Evolutionary conservation across 2,329 filamentous ascomycete species (phyloP).

Genomic region (Pseudomassariella vexata): DNA sequence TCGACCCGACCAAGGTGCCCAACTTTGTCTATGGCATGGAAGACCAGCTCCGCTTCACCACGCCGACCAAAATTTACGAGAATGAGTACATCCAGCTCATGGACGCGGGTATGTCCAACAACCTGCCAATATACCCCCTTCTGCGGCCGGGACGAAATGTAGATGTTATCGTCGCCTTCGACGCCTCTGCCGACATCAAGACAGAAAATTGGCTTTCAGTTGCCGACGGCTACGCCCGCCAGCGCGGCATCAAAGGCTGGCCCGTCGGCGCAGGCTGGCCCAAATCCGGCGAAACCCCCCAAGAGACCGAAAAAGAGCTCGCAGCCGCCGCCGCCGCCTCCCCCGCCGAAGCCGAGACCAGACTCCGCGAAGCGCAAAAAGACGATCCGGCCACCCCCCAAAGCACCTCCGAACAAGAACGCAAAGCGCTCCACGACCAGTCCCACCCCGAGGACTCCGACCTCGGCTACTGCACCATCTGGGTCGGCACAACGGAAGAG

Average conservation of each 20-base stretch:
- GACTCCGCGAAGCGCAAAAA: conserved; percentile 54
- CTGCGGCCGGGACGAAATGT: conserved; percentile 83
- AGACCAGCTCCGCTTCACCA: conserved; percentile 65
- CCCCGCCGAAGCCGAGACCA: conserved; percentile 54
- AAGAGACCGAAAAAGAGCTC: conserved; percentile 59
- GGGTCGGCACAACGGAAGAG: conserved; percentile 83
- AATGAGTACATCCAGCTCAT: conserved; percentile 74
- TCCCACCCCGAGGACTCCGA: conserved; percentile 47
- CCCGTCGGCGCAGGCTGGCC: conserved; percentile 95
- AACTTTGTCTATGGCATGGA: conserved; percentile 85
- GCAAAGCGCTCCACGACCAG: conserved; percentile 31
- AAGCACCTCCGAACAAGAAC: conserved; percentile 14
- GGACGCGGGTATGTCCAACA: conserved; percentile 99
- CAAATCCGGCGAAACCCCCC: conserved; percentile 48
- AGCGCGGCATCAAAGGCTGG: conserved; percentile 90
- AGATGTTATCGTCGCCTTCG: conserved; percentile 87
- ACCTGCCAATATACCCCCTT: conserved; percentile 90
- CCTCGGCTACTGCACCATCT: conserved; percentile 87
- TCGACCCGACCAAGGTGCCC: conserved; percentile 84
- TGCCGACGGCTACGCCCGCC: conserved; percentile 84
- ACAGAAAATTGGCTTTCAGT: conserved; percentile 96
- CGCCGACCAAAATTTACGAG: conserved; percentile 70
- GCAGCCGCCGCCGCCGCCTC: conserved; percentile 60
- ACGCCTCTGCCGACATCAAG: conserved; percentile 87
- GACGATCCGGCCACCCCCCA: conserved; percentile 20